These are phyloP conservation scores for Lachnellula arida DNA, from an alignment of 2,329 filamentous ascomycete species.

Conservation along the genomic window DNA sequence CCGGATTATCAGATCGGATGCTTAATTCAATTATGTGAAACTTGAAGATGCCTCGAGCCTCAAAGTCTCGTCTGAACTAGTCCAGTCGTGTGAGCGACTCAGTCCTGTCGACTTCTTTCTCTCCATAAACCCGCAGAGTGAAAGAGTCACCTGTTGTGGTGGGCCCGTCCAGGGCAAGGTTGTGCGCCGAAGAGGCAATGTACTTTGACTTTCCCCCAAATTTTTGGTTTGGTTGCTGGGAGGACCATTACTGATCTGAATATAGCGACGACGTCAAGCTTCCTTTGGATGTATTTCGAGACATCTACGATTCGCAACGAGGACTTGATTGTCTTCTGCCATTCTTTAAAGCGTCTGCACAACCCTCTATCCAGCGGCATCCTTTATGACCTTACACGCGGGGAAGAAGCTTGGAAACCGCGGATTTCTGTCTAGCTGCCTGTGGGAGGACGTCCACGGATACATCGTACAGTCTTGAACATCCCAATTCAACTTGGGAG, in stretches of 20 bases:
- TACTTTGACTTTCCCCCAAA: conserved; percentile 9
- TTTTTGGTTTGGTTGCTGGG: conserved; percentile 20
- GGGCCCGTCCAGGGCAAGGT: conserved; percentile 25
- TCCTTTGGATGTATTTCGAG: conserved; percentile 14
- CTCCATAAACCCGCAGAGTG: not conserved
- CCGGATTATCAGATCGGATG: not conserved
- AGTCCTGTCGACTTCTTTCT: not conserved
- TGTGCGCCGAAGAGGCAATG: conserved; percentile 21
- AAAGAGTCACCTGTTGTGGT: conserved; percentile 18
- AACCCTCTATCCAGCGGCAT: not conserved
- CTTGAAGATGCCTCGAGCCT: not conserved
- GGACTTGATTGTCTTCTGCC: conserved; percentile 21
- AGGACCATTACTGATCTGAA: conserved; percentile 20
- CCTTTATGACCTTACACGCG: not conserved
- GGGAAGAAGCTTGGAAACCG: not conserved
- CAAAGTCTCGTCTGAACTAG: not conserved
- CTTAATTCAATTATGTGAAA: not conserved
- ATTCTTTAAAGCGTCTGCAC: conserved; percentile 15
- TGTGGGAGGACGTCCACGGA: not conserved
- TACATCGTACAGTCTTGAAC: not conserved
- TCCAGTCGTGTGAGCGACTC: not conserved
- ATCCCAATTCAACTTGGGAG: not conserved
- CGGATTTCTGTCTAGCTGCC: not conserved
- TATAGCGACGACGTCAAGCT: conserved; percentile 17
- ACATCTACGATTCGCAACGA: conserved; percentile 9